Evolutionary conservation across 1,284 basidiomycete genomes (phyloP).

Genomic region (Rhodotorula sp.): DNA sequence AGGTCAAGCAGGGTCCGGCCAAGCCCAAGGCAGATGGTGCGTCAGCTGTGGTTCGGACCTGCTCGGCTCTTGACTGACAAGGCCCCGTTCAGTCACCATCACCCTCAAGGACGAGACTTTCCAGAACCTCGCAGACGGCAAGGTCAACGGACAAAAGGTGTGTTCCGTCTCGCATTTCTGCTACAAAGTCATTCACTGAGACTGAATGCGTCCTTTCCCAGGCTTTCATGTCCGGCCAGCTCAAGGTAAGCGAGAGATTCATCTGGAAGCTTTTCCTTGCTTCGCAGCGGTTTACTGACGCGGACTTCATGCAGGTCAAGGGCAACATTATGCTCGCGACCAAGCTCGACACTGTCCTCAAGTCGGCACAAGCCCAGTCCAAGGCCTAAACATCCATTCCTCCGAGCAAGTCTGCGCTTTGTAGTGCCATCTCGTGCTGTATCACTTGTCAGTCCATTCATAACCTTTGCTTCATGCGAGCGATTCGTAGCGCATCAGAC

Average conservation of each 20-base stretch:
- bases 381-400: background rate
- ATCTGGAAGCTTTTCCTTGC: constrained; percentile 30
- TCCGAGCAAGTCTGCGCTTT: background rate
- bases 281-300: constrained; percentile 39
- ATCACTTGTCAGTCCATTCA: background rate
- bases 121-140: constrained; percentile 59
- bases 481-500: too few relatives aligned
- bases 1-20: constrained; percentile 74
- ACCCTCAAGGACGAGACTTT: constrained; percentile 57
- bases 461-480: too few relatives aligned
- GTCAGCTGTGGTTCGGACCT: background rate
- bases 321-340: constrained; percentile 56
- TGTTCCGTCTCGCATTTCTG: constrained; percentile 47
- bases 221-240: constrained; percentile 46
- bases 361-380: constrained; percentile 49
- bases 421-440: background rate
- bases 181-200: background rate
- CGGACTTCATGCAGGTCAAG: constrained; percentile 30
- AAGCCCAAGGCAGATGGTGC: constrained; percentile 54
- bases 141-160: constrained; percentile 71
- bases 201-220: background rate
- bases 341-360: constrained; percentile 77
- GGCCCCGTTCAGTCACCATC: constrained; percentile 60
- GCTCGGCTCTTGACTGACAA: rapidly evolving
- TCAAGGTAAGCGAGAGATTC: constrained; percentile 41